phyloP scores from a whole-genome alignment of 768 basidiomycete genomes.

The Psilocybe azurescens region DNA sequence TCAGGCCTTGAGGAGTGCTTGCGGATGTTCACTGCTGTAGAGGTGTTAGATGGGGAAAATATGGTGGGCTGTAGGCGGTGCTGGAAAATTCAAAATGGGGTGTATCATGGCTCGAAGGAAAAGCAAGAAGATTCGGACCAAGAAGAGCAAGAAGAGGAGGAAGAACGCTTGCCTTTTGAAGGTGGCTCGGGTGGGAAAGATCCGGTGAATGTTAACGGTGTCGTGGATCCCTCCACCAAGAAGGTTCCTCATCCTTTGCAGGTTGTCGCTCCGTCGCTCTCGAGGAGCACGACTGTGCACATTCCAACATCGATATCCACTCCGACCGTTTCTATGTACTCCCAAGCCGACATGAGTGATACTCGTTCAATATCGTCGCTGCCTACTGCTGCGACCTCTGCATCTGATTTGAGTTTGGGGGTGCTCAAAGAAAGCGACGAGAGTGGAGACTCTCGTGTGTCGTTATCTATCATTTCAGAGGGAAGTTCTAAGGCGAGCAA shows the following conservation, averaged over 20 bases:
- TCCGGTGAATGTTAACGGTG: not conserved
- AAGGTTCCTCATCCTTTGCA: not conserved
- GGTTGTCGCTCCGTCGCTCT: not conserved
- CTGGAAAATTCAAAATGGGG: conserved; percentile 89
- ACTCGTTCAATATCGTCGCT: conserved; percentile 47
- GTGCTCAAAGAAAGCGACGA: conserved; percentile 8
- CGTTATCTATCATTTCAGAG: conserved; percentile 15
- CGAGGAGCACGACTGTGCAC: conserved; percentile 20
- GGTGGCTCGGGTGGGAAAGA: not conserved
- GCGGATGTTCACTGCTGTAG: conserved; percentile 90
- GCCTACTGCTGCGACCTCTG: conserved; percentile 31
- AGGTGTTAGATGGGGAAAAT: conserved; percentile 92
- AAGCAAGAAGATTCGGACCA: conserved; percentile 39
- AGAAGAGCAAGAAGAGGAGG: conserved; percentile 29
- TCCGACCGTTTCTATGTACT: conserved; percentile 41
- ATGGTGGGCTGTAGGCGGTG: conserved; percentile 92
- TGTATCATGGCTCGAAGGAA: conserved; percentile 32
- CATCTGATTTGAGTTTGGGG: conserved; percentile 19
- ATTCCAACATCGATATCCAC: conserved; percentile 47
- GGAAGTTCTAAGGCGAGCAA: not conserved
- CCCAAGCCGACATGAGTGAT: conserved; percentile 28
- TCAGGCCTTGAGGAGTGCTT: conserved; percentile 80
- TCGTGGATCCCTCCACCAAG: not conserved
- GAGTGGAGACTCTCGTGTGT: conserved; percentile 9
- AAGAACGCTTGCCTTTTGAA: conserved; percentile 1